Percentiles rank a stretch among this genome's conserved stretches.
Conservation (phyloP, 805 yeast species). For the Metschnikowia aberdeeniae region DNA sequence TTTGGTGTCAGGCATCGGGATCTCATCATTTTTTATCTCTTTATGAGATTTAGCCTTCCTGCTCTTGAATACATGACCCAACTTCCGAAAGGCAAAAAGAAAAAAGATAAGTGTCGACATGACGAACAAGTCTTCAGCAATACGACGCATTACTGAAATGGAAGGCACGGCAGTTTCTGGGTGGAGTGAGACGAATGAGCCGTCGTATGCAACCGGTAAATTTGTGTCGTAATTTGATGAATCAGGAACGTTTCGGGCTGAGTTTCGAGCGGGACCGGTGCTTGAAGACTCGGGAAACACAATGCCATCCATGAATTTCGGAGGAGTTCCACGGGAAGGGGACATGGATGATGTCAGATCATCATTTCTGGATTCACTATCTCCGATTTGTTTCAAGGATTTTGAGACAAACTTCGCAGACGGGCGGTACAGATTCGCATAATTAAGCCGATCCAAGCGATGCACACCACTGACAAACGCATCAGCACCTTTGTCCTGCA, state of each 20-base stretch:
- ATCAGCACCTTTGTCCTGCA: conserved; percentile 19
- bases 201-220: conserved; percentile 1
- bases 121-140: conserved; percentile 49
- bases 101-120: conserved; percentile 35
- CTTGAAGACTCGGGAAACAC: conserved; percentile 23
- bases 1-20: not conserved
- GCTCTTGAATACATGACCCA: conserved; percentile 6
- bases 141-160: conserved; percentile 22
- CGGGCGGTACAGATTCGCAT: conserved; percentile 36
- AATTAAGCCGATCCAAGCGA: conserved; percentile 24
- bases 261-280: conserved; percentile 1
- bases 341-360: conserved; percentile 1
- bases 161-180: conserved; percentile 3
- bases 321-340: conserved; percentile 9
- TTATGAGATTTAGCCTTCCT: not conserved
- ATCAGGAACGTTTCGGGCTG: not conserved
- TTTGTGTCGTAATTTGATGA: not conserved
- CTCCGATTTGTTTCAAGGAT: conserved; percentile 23
- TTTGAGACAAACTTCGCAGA: conserved; percentile 23
- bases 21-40: not conserved
- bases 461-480: conserved; percentile 34
- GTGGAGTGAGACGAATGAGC: not conserved
- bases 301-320: conserved; percentile 35
- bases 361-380: conserved; percentile 7
- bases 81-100: conserved; percentile 31